Conservation (phyloP, 225 moss, liverwort and hornwort genomes). For the Climacium dendroides region DNA sequence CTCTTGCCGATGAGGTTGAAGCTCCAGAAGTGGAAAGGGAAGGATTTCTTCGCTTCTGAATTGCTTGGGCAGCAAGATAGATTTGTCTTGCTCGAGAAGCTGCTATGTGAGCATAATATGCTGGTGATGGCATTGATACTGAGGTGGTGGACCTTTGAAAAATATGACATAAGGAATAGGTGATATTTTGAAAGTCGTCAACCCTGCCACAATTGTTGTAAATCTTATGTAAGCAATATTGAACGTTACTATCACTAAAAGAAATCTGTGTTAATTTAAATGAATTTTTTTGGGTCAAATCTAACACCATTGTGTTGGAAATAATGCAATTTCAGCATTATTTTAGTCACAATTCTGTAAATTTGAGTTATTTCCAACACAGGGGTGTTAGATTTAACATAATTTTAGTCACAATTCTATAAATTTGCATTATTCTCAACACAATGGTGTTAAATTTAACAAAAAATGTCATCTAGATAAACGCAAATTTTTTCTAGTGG, state of each 20-base stretch:
- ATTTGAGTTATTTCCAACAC: too few species aligned
- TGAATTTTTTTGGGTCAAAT: too few species aligned
- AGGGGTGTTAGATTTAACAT: too few species aligned
- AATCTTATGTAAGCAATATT: accelerated
- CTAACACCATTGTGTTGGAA: too few species aligned
- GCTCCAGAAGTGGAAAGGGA: background rate
- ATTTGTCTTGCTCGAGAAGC: background rate
- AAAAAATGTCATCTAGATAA: too few species aligned
- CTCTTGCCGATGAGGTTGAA: background rate
- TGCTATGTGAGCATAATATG: background rate
- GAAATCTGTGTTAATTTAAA: too few species aligned
- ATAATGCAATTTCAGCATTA: too few species aligned
- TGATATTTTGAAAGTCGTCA: conserved; percentile 6
- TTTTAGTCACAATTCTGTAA: too few species aligned
- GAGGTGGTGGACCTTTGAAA: background rate
- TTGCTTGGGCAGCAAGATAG: background rate
- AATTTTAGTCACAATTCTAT: too few species aligned
- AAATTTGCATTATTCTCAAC: too few species aligned
- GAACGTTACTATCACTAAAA: background rate
- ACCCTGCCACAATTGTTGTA: background rate
- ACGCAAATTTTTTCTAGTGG: too few species aligned
- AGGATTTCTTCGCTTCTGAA: background rate
- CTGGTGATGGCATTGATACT: background rate
- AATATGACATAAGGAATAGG: background rate
- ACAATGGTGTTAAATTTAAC: too few species aligned